Base-by-base conservation (phyloP, 345 rosid species). In the Crucihimalaya himalaica region DNA sequence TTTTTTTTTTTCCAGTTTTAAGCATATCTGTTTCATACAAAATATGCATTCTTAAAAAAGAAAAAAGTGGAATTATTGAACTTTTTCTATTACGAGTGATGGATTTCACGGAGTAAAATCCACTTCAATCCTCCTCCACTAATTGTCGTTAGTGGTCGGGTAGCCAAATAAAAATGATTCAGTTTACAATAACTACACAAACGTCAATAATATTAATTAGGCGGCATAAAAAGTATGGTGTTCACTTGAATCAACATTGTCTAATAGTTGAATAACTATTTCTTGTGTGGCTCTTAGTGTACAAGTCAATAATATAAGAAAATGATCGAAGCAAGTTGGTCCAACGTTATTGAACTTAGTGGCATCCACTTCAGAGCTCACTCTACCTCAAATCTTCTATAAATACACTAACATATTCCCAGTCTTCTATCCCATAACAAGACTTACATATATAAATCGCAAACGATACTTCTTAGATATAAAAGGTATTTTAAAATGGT, bases 341-440 rank as follows among this genome's bases (percentile, higher is more conserved):
- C 56, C 56, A 23, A 23, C 56, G 56, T 52, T 52, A 52, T 5
- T 52, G 9, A 13, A 52, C 56, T 23, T 52, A 12, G 32, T 52
- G 56, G 56, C 31, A 52, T 52, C 29, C 56, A 52, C 56, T 52
- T 52, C 31, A 13, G 16, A 27, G 31, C 56, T 52, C 56, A 52
- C 9, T 52, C 8, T 27, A 52, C 16, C 56, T 25, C 56, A 52
- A 5, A 51, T 0, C 56, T 52, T 23, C 56, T 23, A 52, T 52
- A 52, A 52, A 52, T 52, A 52, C 56, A 51, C 4, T 13, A 51
- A 52, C 56, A 23, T 52, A 23, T 52, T 12, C 3, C 6, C 5
- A 14, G 2, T 23, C 56, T 52, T 52, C 31, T 6, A 52, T 52
- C 31, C 16, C 39, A 35, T 9, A 52, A 52, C 56, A 6, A 52